These are phyloP conservation scores for Porogramme epimiltina DNA, from an alignment of 1,284 basidiomycete species.

Conservation along the genomic window DNA sequence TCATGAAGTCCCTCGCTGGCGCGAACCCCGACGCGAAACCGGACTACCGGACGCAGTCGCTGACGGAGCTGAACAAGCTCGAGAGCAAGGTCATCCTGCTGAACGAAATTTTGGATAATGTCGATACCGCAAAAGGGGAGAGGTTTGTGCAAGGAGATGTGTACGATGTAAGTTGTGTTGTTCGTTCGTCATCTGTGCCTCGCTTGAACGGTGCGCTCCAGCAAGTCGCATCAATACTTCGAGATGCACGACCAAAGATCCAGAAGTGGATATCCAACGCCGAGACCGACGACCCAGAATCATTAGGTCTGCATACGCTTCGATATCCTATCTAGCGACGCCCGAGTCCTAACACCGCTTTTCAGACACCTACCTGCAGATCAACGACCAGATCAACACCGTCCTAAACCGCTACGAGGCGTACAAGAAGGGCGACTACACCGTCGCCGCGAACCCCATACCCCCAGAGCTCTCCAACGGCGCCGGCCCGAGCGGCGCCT, in stretches of 20 bases:
- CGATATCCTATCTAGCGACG: neutral
- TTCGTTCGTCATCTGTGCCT: neutral
- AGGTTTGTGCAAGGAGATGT: slow-evolving; percentile 86
- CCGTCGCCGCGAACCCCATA: slow-evolving; percentile 64
- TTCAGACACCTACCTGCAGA: slow-evolving; percentile 88
- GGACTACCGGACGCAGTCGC: slow-evolving; percentile 89
- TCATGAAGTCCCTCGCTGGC: slow-evolving; percentile 96
- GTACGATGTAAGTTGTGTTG: slow-evolving; percentile 88
- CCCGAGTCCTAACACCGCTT: neutral
- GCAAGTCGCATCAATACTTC: slow-evolving; percentile 90
- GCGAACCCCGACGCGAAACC: slow-evolving; percentile 94
- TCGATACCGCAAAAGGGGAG: slow-evolving; percentile 71
- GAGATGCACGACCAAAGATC: slow-evolving; percentile 87
- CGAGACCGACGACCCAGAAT: slow-evolving; percentile 80
- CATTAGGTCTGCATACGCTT: slow-evolving; percentile 64
- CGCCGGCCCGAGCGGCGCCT: slow-evolving; percentile 37
- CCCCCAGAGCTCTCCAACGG: slow-evolving; percentile 51
- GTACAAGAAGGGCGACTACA: slow-evolving; percentile 88
- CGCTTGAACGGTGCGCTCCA: slow-evolving; percentile 32
- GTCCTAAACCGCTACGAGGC: slow-evolving; percentile 90
- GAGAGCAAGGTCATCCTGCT: slow-evolving; percentile 93
- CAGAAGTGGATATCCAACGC: slow-evolving; percentile 99
- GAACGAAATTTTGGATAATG: slow-evolving; percentile 97
- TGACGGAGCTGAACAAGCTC: slow-evolving; percentile 91
- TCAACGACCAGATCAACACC: slow-evolving; percentile 97